Percentiles rank a stretch among this genome's conserved stretches.
phyloP scores from a whole-genome alignment of 805 yeast species.

The Wickerhamomyces xylosicus region DNA sequence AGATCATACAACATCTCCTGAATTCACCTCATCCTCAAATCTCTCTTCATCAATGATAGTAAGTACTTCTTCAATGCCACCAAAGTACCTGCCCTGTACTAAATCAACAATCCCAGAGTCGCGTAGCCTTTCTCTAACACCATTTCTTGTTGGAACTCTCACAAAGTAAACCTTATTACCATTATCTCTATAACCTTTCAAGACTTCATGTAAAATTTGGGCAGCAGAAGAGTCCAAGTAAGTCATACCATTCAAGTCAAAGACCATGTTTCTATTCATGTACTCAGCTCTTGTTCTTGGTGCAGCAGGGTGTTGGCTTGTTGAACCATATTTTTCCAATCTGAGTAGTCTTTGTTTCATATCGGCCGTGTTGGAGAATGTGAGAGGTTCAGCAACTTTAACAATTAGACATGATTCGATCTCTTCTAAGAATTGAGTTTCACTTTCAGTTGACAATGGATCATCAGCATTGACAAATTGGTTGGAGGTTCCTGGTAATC shows the following conservation, averaged over 20 bases:
- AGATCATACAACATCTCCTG: too few species aligned
- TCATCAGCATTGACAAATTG: conserved; percentile 67
- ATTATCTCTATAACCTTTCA: conserved; percentile 42
- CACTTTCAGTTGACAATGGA: conserved; percentile 24
- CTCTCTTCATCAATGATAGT: conserved; percentile 10
- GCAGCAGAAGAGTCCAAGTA: conserved; percentile 73
- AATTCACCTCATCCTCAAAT: neutral
- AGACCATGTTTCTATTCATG: conserved; percentile 46
- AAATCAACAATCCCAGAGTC: conserved; percentile 44
- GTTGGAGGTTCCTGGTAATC: conserved; percentile 46
- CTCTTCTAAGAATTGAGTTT: conserved; percentile 24
- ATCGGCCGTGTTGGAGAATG: conserved; percentile 79
- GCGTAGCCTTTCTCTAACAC: conserved; percentile 38
- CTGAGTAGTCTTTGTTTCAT: conserved; percentile 56
- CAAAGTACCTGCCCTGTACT: conserved; percentile 8
- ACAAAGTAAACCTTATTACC: conserved; percentile 50
- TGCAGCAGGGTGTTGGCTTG: conserved; percentile 65
- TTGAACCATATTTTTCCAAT: conserved; percentile 69
- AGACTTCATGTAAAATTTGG: conserved; percentile 55
- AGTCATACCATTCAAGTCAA: conserved; percentile 79
- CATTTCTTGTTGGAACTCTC: conserved; percentile 39
- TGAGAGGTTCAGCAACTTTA: conserved; percentile 79
- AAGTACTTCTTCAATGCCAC: conserved; percentile 16
- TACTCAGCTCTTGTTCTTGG: conserved; percentile 37
- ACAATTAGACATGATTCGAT: conserved; percentile 70